phyloP scores from a whole-genome alignment of 192 early-diverging fungal species.

The Umbelopsis isabellina region DNA sequence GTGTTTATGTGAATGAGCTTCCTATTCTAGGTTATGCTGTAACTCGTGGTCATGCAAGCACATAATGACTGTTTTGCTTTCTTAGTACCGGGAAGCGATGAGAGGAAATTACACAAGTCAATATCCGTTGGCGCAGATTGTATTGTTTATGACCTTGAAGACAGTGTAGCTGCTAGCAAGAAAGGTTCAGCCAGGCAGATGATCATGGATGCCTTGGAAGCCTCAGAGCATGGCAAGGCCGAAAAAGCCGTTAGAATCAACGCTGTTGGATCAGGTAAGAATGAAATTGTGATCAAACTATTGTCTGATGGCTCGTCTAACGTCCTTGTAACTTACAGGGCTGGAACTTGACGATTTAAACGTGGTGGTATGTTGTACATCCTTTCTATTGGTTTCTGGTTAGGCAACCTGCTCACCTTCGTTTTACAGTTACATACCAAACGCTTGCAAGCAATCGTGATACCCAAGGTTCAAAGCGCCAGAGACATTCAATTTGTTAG shows the following conservation, averaged over 20 bases:
- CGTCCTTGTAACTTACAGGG: slow-evolving; percentile 31
- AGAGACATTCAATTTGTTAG: slow-evolving; percentile 78
- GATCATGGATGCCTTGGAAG: slow-evolving; percentile 72
- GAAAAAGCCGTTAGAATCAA: slow-evolving; percentile 94
- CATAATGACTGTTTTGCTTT: not conserved
- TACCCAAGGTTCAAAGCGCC: slow-evolving; percentile 87
- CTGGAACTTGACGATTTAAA: slow-evolving; percentile 79
- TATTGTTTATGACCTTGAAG: slow-evolving; percentile 92
- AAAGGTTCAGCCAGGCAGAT: slow-evolving; percentile 79
- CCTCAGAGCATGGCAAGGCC: slow-evolving; percentile 63
- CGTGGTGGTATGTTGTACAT: slow-evolving; percentile 60
- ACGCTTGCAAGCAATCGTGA: slow-evolving; percentile 72
- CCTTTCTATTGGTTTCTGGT: not conserved
- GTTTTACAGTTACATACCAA: slow-evolving; percentile 56
- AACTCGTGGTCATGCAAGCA: not conserved
- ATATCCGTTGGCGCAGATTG: slow-evolving; percentile 72
- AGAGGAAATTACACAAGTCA: slow-evolving; percentile 84
- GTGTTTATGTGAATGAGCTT: slow-evolving; percentile 23
- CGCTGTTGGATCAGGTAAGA: slow-evolving; percentile 68
- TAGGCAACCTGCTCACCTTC: not conserved
- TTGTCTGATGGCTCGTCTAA: not conserved
- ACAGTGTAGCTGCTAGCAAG: slow-evolving; percentile 81
- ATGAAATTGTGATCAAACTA: not conserved
- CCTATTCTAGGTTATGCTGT: not conserved
- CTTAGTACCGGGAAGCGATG: slow-evolving; percentile 83